These are phyloP conservation scores for Musa itinerans DNA, from an alignment of 176 grass and related monocot genomes.

Conservation along the genomic window DNA sequence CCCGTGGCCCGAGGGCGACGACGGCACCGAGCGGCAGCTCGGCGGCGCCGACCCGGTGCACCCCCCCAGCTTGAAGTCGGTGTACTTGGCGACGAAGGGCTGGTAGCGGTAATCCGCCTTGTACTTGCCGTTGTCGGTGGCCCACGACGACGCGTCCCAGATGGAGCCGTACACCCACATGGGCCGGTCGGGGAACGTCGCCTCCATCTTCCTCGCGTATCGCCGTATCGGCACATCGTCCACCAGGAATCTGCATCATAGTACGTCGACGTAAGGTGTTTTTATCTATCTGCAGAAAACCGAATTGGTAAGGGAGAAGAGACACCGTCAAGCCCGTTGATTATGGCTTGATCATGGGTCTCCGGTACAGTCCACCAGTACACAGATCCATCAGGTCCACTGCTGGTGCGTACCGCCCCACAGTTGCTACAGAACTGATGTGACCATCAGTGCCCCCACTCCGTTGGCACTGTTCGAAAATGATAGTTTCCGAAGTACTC, in stretches of 20 bases:
- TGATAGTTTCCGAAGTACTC: background rate
- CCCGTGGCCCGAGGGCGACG: background rate
- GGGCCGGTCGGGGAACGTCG: constrained; percentile 30
- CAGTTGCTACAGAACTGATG: no score
- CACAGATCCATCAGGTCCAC: no score
- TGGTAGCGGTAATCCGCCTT: constrained; percentile 47
- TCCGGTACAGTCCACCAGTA: no score
- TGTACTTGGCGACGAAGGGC: constrained; percentile 50
- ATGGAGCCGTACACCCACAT: constrained; percentile 71
- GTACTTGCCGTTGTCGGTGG: constrained; percentile 53
- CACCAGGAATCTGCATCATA: constrained; percentile 37
- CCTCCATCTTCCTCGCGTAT: constrained; percentile 24
- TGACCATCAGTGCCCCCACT: no score
- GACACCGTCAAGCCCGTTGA: no score
- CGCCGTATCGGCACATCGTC: constrained; percentile 54
- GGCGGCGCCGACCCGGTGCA: constrained; percentile 21
- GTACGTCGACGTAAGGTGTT: no score
- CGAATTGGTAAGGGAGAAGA: no score
- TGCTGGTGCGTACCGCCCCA: no score
- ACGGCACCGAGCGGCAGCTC: constrained; percentile 14
- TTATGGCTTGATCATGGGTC: no score
- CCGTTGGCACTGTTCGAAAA: no score
- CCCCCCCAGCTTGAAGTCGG: constrained; percentile 25
- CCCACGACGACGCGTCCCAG: constrained; percentile 70
- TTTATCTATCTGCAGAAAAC: no score